These are phyloP conservation scores for Neonectria magnoliae DNA, from an alignment of 2,329 filamentous ascomycete species.

Conservation along the genomic window DNA sequence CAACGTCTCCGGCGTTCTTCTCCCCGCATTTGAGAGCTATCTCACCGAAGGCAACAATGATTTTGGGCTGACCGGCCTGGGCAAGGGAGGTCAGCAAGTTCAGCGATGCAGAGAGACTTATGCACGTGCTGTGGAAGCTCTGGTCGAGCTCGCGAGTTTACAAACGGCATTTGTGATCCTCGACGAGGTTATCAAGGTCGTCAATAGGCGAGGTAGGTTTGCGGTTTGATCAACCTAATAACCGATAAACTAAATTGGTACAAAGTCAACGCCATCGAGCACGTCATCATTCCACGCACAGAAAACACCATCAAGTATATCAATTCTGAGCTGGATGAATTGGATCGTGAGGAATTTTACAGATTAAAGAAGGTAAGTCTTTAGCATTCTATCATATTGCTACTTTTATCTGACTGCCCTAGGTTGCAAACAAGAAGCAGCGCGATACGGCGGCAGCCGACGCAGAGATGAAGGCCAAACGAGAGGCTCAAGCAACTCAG, in stretches of 20 bases:
- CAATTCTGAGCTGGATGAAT: constrained; percentile 96
- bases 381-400: too few species aligned
- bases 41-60: constrained; percentile 91
- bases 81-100: constrained; percentile 97
- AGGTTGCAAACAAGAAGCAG: constrained; percentile 84
- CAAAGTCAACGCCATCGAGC: constrained; percentile 91
- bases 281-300: constrained; percentile 96
- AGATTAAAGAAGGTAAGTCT: constrained; percentile 80
- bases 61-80: constrained; percentile 93
- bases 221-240: background rate
- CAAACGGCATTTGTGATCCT: constrained; percentile 98
- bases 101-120: constrained; percentile 96
- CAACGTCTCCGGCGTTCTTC: constrained; percentile 95
- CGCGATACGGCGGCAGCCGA: constrained; percentile 77
- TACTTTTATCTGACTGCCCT: constrained; percentile 18
- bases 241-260: constrained; percentile 6
- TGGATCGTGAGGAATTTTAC: constrained; percentile 98
- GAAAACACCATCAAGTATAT: constrained; percentile 99
- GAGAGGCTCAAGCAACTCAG: constrained; percentile 58
- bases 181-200: constrained; percentile 99
- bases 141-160: constrained; percentile 93
- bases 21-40: constrained; percentile 94
- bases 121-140: constrained; percentile 90
- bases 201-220: constrained; percentile 84
- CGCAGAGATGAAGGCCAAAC: constrained; percentile 79